A percentile compares a stretch with the other conserved stretches of the same genome.
Conservation (phyloP, 1,284 basidiomycete species). For the Moniliella sp. region DNA sequence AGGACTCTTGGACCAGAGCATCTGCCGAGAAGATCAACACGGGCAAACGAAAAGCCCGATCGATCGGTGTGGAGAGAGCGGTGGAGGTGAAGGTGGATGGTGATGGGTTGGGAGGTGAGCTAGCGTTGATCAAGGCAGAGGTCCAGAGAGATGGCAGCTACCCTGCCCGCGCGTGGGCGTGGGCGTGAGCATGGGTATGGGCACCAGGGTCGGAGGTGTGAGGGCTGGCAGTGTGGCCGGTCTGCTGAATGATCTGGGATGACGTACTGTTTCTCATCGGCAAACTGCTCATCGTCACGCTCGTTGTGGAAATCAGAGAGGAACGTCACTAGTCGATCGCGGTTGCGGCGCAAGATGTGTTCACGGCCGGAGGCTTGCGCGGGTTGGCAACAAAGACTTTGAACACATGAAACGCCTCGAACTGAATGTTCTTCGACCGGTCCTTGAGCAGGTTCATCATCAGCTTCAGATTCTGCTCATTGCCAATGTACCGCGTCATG, state of each 20-base stretch:
- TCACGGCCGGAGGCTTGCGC: conserved; percentile 88
- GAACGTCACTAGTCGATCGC: conserved; percentile 73
- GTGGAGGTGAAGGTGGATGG: too few species aligned
- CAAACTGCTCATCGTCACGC: conserved; percentile 48
- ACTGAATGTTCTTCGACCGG: conserved; percentile 96
- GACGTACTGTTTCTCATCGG: conserved; percentile 32
- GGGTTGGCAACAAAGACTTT: conserved; percentile 99
- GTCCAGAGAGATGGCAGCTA: too few species aligned
- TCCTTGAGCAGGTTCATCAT: conserved; percentile 98
- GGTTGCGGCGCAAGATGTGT: conserved; percentile 74
- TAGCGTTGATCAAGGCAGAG: too few species aligned
- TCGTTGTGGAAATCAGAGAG: conserved; percentile 88
- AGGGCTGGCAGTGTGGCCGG: too few species aligned
- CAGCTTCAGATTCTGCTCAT: conserved; percentile 74
- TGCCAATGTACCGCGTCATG: conserved; percentile 89
- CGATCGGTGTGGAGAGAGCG: too few species aligned
- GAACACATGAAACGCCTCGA: conserved; percentile 98
- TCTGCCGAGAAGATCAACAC: too few species aligned
- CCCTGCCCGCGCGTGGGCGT: too few species aligned
- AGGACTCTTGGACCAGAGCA: too few species aligned
- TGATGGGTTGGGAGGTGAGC: too few species aligned
- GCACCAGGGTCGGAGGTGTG: too few species aligned
- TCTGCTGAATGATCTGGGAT: conserved; percentile 24
- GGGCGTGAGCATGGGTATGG: too few species aligned
- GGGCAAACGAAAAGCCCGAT: too few species aligned